These are phyloP conservation scores for Puccinia polysora DNA, from an alignment of 1,284 basidiomycete species.

Conservation along the genomic window DNA sequence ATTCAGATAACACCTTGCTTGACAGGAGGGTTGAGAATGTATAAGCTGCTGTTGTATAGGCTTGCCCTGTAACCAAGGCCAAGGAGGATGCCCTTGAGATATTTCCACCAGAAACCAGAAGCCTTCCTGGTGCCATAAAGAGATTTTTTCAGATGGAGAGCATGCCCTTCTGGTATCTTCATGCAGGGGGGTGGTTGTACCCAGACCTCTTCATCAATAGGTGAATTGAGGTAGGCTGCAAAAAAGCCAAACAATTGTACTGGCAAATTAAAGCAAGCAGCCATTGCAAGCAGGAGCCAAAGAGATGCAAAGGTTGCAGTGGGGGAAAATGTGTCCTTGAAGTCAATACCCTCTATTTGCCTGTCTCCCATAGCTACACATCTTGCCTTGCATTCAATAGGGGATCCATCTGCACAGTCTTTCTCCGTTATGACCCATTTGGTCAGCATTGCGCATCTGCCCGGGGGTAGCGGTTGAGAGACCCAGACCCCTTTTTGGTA, in stretches of 20 bases:
- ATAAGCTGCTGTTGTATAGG: not conserved
- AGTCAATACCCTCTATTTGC: not conserved
- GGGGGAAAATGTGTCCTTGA: not conserved
- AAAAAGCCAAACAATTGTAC: not conserved
- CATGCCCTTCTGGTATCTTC: not conserved
- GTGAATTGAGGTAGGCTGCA: conserved; percentile 3
- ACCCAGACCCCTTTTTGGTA: no score
- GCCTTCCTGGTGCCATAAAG: conserved; percentile 12
- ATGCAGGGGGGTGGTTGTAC: not conserved
- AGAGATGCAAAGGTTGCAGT: conserved; percentile 14
- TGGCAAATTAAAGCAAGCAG: not conserved
- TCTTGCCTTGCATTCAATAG: not conserved
- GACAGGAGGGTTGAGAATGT: not conserved
- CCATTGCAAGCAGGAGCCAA: not conserved
- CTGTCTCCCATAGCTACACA: not conserved
- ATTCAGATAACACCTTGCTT: not conserved
- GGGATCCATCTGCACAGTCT: not conserved
- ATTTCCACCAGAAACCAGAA: conserved; percentile 12
- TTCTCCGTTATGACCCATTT: no score
- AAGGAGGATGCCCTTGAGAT: not conserved
- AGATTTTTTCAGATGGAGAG: not conserved
- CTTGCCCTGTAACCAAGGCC: not conserved
- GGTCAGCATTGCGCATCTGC: no score
- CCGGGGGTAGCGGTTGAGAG: no score
- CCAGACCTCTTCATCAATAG: conserved; percentile 13